Evolutionary conservation across 352 stramenopile species (phyloP).

Genomic region (Globisporangium takayamanum): DNA sequence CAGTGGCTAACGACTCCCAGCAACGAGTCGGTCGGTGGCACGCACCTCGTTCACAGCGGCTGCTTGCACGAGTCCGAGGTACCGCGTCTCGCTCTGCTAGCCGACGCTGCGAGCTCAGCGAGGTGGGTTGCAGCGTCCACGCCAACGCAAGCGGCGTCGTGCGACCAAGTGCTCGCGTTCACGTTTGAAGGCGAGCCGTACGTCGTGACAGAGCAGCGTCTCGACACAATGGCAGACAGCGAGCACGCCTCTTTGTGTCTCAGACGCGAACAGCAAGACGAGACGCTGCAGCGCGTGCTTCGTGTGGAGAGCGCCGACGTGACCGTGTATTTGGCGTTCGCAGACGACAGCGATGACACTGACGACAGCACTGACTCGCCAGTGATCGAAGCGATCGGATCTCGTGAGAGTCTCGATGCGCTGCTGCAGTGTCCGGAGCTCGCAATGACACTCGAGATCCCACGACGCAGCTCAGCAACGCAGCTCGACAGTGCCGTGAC

Average conservation of each 20-base stretch:
- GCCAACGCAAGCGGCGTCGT: not conserved
- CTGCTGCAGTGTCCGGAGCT: too few species aligned
- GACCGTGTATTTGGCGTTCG: not conserved
- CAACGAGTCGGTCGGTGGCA: not conserved
- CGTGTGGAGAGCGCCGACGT: constrained; percentile 8
- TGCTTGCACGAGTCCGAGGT: constrained; percentile 1
- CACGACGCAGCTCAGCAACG: too few species aligned
- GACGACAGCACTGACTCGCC: not conserved
- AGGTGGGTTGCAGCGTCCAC: not conserved
- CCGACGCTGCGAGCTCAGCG: not conserved
- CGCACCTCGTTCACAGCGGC: not conserved
- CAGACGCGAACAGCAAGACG: not conserved
- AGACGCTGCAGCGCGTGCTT: not conserved
- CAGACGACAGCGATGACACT: not conserved
- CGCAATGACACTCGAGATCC: too few species aligned
- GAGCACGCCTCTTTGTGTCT: too few species aligned
- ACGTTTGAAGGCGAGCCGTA: constrained; percentile 7
- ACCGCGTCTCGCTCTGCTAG: not conserved
- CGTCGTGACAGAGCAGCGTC: not conserved
- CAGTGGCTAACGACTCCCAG: constrained; percentile 1
- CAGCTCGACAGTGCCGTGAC: too few species aligned
- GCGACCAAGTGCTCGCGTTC: constrained; percentile 1
- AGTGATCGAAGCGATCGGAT: too few species aligned
- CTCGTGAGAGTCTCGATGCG: too few species aligned
- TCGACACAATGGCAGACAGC: not conserved